phyloP scores from a whole-genome alignment of 805 yeast species.

The Wickerhamiella cacticola region DNA sequence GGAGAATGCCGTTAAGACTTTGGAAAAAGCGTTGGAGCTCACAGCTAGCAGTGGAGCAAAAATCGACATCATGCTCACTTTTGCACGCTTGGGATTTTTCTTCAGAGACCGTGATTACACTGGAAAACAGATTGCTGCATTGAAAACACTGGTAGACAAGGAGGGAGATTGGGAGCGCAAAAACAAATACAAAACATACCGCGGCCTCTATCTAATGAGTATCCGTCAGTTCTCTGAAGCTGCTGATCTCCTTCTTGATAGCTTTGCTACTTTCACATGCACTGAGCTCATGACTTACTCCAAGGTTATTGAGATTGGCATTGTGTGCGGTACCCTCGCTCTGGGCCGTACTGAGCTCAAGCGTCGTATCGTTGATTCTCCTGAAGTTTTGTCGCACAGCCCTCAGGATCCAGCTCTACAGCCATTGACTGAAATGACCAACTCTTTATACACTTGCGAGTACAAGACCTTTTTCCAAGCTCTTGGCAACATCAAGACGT shows the following conservation, averaged over 20 bases:
- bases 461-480: conserved; percentile 68
- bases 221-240: conserved; percentile 81
- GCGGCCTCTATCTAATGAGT: conserved; percentile 72
- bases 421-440: conserved; percentile 72
- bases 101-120: conserved; percentile 64
- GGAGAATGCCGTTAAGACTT: conserved; percentile 50
- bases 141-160: conserved; percentile 67
- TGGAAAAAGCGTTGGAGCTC: conserved; percentile 60
- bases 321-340: conserved; percentile 75
- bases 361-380: conserved; percentile 76
- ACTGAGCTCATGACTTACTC: conserved; percentile 82
- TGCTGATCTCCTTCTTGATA: conserved; percentile 71
- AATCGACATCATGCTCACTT: conserved; percentile 72
- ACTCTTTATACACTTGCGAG: conserved; percentile 79
- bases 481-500: conserved; percentile 64
- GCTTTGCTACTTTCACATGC: conserved; percentile 89
- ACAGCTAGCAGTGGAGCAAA: conserved; percentile 83
- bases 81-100: conserved; percentile 81
- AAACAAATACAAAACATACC: conserved; percentile 83
- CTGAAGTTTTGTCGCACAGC: conserved; percentile 69
- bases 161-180: conserved; percentile 99
- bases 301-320: conserved; percentile 77
- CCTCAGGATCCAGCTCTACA: conserved; percentile 59
- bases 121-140: conserved; percentile 59
- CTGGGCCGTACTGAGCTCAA: conserved; percentile 77